Base-by-base conservation (phyloP, 2,329 filamentous ascomycete species). In the Pseudogymnoascus sp. region DNA sequence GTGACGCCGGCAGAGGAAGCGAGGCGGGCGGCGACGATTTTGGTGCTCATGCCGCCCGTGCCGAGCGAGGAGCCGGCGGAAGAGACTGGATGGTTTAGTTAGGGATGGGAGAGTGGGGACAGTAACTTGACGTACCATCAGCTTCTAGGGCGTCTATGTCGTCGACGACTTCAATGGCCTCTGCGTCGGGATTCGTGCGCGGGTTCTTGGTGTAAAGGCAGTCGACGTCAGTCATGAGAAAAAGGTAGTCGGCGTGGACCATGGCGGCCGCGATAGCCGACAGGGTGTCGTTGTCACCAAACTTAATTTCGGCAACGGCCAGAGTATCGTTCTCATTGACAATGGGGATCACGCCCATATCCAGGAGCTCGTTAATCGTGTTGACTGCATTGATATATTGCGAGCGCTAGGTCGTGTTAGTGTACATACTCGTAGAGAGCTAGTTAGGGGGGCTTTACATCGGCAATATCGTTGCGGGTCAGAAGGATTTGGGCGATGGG, bases 261-360 rank as follows among this genome's bases (percentile, higher is more conserved):
- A 98, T 98, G 68, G 90, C 95, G 0, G 95, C 91, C 0, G 95
- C 96, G 70, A 99, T 97, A 63, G 95, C 95, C 11, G 92, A 96
- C 56, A 99, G 81, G 1, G 95, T 99, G 76, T 99, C 95, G 71
- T 99, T 99, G 80, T 99, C 95, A 68, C 95, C 95, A 73, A 99
- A 99, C 80, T 98, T 98, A 78, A 99, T 99, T 82, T 99, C 95
- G 50, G 93, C 90, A 68, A 99, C 95, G 24, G 93, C 91, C 62
- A 99, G 79, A 2, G 95, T 99, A 75, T 99, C 95, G 76, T 99
- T 99, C 78, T 99, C 95, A 72, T 99, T 99, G 67, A 99, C 95
- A 70, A 99, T 97, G 8, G 95, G 95, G 66, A 99, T 96, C 26
- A 98, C 93, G 1, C 93, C 93, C 89, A 97, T 95, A 71, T 93